Percentiles rank a stretch among this genome's conserved stretches.
Conservation (phyloP, 83 land plant species). For the Picea engelmannii region DNA sequence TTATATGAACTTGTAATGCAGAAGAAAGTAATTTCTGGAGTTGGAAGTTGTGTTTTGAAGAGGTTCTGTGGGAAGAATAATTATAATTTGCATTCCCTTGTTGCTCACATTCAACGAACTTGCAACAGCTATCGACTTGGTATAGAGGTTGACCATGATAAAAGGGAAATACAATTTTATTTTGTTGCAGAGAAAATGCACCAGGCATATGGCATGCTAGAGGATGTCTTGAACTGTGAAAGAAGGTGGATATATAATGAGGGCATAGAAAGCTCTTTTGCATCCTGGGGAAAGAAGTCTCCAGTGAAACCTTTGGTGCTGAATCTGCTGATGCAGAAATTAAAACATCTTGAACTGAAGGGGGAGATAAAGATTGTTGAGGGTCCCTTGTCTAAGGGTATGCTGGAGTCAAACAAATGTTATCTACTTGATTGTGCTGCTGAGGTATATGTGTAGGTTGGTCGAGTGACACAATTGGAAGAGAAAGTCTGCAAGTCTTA, state of each 20-base stretch:
- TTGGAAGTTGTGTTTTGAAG: too few species aligned
- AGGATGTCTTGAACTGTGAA: constrained; percentile 45
- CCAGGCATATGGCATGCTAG: constrained; percentile 29
- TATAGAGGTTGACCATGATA: constrained; percentile 51
- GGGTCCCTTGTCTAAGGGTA: constrained; percentile 59
- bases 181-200: constrained; percentile 35
- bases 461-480: constrained; percentile 87
- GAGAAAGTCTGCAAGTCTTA: constrained; percentile 79
- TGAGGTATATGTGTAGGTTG: constrained; percentile 92
- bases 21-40: too few species aligned
- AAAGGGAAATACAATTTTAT: constrained; percentile 42
- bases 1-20: too few species aligned
- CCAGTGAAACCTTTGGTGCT: too few species aligned
- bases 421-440: constrained; percentile 88
- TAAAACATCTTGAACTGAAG: constrained; percentile 18
- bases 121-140: constrained; percentile 41
- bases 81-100: background rate
- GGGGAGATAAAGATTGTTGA: constrained; percentile 53
- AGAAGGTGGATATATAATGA: constrained; percentile 18
- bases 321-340: too few species aligned
- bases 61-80: too few species aligned
- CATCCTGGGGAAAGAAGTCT: too few species aligned
- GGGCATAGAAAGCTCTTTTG: too few species aligned
- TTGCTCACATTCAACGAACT: constrained; percentile 21
- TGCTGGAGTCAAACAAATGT: constrained; percentile 83